Evolutionary conservation across 2,329 filamentous ascomycete species (phyloP).

Genomic region (Fusarium sp.): DNA sequence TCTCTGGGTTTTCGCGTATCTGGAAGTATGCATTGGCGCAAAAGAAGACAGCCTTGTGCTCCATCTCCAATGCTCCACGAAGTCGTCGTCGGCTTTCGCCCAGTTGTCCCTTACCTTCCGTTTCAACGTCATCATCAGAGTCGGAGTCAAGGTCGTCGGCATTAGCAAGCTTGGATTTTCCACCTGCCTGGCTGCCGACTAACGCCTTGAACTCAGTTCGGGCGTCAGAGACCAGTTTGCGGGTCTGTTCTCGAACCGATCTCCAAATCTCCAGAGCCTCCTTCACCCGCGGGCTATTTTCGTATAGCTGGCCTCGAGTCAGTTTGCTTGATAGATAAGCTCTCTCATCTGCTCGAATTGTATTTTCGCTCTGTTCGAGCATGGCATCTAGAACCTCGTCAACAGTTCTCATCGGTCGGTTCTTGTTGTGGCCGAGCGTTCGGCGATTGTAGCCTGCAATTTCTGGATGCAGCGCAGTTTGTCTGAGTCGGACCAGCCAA

Average conservation of each 20-base stretch:
- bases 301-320: conserved; percentile 81
- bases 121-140: conserved; percentile 56
- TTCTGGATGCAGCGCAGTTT: conserved; percentile 89
- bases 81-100: conserved; percentile 74
- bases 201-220: conserved; percentile 73
- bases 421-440: conserved; percentile 72
- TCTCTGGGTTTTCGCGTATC: conserved; percentile 78
- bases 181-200: conserved; percentile 46
- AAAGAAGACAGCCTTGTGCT: conserved; percentile 89
- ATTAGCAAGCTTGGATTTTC: conserved; percentile 15
- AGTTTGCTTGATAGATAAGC: conserved; percentile 75
- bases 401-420: conserved; percentile 82
- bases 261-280: conserved; percentile 81
- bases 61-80: conserved; percentile 80
- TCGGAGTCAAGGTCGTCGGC: conserved; percentile 35
- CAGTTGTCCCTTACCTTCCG: conserved; percentile 60
- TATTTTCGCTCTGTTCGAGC: conserved; percentile 85
- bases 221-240: conserved; percentile 72
- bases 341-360: conserved; percentile 78
- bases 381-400: conserved; percentile 90
- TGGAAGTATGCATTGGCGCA: conserved; percentile 87
- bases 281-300: conserved; percentile 78
- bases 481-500: conserved; percentile 84
- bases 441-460: conserved; percentile 78
- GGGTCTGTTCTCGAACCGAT: conserved; percentile 65